Conservation (phyloP, 257 asterid species). For the Nicotiana knightiana region DNA sequence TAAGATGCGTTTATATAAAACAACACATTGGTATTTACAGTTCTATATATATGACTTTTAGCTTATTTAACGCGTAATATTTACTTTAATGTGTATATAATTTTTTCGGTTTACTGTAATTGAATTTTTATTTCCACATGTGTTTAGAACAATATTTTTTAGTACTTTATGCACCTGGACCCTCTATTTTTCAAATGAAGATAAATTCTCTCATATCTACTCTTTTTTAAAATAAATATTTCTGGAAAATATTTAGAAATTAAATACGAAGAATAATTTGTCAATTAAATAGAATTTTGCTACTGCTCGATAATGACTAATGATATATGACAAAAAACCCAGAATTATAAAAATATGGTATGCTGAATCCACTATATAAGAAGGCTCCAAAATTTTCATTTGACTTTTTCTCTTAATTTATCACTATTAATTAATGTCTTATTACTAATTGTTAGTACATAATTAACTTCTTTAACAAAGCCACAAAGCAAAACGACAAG, state of each 20-base stretch:
- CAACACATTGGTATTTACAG: not conserved
- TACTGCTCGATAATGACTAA: not conserved
- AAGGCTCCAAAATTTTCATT: not conserved
- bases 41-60: not conserved
- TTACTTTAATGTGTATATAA: not conserved
- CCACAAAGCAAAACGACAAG: slow-evolving; percentile 2
- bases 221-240: no score
- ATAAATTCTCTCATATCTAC: no score
- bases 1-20: not conserved
- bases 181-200: no score
- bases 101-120: not conserved
- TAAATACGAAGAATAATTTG: not conserved
- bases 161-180: no score
- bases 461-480: not conserved
- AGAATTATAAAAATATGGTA: not conserved
- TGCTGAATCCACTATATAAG: slow-evolving; percentile 4
- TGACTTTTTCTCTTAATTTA: not conserved
- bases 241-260: not conserved
- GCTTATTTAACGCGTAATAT: not conserved
- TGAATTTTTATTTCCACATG: not conserved
- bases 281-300: not conserved
- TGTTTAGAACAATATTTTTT: not conserved
- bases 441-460: not conserved
- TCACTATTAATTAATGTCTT: not conserved
- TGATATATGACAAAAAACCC: not conserved